Base-by-base conservation (phyloP, 2,329 filamentous ascomycete species). In the Alternaria viburni region DNA sequence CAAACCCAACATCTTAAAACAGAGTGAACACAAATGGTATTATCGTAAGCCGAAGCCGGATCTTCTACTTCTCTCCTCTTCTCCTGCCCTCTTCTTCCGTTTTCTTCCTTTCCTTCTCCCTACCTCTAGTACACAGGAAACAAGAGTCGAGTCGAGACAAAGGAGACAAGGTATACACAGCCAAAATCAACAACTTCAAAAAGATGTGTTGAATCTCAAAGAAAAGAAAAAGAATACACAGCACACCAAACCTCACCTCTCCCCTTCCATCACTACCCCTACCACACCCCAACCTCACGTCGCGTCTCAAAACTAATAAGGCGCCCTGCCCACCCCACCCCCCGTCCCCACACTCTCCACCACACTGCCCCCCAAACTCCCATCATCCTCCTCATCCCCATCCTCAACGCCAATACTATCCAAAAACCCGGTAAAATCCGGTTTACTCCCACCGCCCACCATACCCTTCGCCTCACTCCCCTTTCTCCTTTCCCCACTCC, bases 391-490 rank as follows among this genome's bases (percentile, higher is more conserved):
- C 19, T 66, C 68, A 32, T 59, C 66, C 19, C 61, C 74, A 32
- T 65, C 72, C 5, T 65, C 73, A 47, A 74, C 68, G 30, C 74
- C 76, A 66, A 81, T 76, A 52, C 76, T 79, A 41, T 78, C 73
- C 65, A 81, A 69, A 26, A 81, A 74, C 0, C 69, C 72, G 1
- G 62, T 67, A 8, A 81, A 76, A 61, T 80, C 75, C 7, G 75
- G 72, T 49, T 74, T 74, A 49, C 47, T 57, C 2, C 32, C 12
- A 0, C 5, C 11, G 6, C 28, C 28, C 2, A 2, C 54, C 23
- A 2, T 28, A 11, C 26, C 26, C 26, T 2, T 28, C 9, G 8
- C 8, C 25, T 10, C 25, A 26, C 26, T 26, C 26, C 9, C 25
- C 8, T 9, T 26, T 26, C 26, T 28, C 9, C 25, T 9, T 1